phyloP scores from a whole-genome alignment of 139 green algal species.

The Chlorella sp. region DNA sequence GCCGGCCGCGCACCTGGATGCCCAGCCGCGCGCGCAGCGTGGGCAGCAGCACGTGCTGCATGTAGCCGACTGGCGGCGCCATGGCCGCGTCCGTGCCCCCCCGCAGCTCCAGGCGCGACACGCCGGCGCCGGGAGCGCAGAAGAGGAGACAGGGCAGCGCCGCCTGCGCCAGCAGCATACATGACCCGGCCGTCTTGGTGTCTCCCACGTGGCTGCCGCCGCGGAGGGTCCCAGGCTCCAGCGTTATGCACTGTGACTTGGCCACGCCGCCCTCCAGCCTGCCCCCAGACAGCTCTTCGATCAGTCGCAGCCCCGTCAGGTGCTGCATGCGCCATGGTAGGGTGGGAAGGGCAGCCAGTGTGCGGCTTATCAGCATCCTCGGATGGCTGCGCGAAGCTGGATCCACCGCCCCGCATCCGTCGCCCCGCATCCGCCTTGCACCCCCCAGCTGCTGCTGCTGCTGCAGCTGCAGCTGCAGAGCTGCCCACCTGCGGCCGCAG shows the following conservation, averaged over 20 bases:
- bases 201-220: constrained; percentile 52
- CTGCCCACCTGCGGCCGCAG: constrained; percentile 39
- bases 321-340: constrained; percentile 17
- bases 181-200: constrained; percentile 77
- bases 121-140: background rate
- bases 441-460: too few species aligned
- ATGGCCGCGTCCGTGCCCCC: constrained; percentile 82
- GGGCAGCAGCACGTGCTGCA: constrained; percentile 74
- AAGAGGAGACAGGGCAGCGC: constrained; percentile 41
- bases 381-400: too few species aligned
- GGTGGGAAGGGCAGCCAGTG: too few species aligned
- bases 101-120: constrained; percentile 49
- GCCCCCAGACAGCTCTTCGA: constrained; percentile 50
- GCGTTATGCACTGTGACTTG: constrained; percentile 40
- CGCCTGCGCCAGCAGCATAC: constrained; percentile 75
- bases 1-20: too few species aligned
- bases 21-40: constrained; percentile 53
- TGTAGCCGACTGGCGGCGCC: constrained; percentile 75
- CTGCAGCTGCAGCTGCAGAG: background rate
- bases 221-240: constrained; percentile 42
- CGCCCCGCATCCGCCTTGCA: too few species aligned
- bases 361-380: too few species aligned
- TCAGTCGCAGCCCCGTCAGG: constrained; percentile 63
- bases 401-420: too few species aligned
- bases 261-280: constrained; percentile 40